Evolutionary conservation across 2,329 filamentous ascomycete species (phyloP).

Genomic region (Venturia asperata): DNA sequence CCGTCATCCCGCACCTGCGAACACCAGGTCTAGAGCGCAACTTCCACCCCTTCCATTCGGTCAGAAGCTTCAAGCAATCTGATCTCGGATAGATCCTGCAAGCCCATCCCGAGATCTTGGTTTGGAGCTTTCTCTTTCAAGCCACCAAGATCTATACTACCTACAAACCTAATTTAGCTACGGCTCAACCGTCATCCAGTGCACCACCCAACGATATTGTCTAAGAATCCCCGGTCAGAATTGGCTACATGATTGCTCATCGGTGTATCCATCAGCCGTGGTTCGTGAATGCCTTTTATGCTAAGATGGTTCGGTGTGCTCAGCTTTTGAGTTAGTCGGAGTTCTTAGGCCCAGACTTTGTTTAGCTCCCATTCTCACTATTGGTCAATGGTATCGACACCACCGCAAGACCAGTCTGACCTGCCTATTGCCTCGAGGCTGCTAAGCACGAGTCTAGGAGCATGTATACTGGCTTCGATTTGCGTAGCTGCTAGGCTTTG

Average conservation of each 20-base stretch:
- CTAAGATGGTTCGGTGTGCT: background rate
- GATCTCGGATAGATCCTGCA: background rate
- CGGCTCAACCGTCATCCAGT: background rate
- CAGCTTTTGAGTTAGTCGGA: background rate
- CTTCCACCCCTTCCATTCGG: background rate
- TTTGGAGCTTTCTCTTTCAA: background rate
- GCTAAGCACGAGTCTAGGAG: background rate
- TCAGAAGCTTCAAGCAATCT: background rate
- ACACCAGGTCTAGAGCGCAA: too few species aligned
- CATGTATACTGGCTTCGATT: background rate
- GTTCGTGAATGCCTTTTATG: background rate
- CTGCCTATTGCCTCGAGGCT: slow-evolving; percentile 7
- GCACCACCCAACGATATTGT: background rate
- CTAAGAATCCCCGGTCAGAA: background rate
- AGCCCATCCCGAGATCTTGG: background rate
- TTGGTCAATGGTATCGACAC: slow-evolving; percentile 2
- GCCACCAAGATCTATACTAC: background rate
- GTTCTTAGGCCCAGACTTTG: background rate
- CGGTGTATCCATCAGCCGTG: background rate
- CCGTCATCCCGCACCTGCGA: background rate
- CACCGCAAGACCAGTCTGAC: slow-evolving; percentile 3
- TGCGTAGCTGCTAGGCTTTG: slow-evolving; percentile 12
- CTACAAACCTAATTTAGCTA: background rate
- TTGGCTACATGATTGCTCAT: background rate
- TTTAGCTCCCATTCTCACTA: background rate